These are phyloP conservation scores for Tuber brumale DNA, from an alignment of 495 filamentous ascomycete species.

Conservation along the genomic window DNA sequence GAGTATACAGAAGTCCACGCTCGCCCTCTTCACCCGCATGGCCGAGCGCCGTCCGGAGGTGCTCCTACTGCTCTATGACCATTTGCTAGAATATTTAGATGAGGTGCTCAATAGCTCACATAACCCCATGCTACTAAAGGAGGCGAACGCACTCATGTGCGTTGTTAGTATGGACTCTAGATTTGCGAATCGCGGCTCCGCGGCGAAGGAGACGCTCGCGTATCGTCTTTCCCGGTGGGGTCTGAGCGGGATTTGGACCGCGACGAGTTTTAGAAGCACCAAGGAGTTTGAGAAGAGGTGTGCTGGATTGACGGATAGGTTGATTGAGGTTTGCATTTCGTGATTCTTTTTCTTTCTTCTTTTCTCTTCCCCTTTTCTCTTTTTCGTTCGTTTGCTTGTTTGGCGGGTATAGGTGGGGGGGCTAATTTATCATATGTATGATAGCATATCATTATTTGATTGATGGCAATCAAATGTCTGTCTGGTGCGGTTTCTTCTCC, in stretches of 20 bases:
- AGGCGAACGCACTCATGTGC: slow-evolving; percentile 38
- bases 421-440: slow-evolving; percentile 30
- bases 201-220: slow-evolving; percentile 34
- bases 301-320: slow-evolving; percentile 40
- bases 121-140: slow-evolving; percentile 36
- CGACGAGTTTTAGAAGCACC: slow-evolving; percentile 38
- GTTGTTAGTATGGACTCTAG: slow-evolving; percentile 33
- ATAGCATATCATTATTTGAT: slow-evolving; percentile 15
- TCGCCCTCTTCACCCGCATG: slow-evolving; percentile 30
- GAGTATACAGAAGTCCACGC: slow-evolving; percentile 33
- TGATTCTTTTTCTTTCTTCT: background rate
- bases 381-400: background rate
- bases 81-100: slow-evolving; percentile 38
- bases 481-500: background rate
- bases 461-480: background rate
- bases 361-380: too few relatives aligned
- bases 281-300: slow-evolving; percentile 41
- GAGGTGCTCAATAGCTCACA: slow-evolving; percentile 34
- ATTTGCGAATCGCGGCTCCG: slow-evolving; percentile 33
- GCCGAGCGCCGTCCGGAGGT: slow-evolving; percentile 36
- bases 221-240: slow-evolving; percentile 29
- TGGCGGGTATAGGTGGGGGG: background rate
- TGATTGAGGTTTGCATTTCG: slow-evolving; percentile 35
- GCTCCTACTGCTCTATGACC: slow-evolving; percentile 36
- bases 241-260: slow-evolving; percentile 38